Evolutionary conservation across 306 rosid species (phyloP).

Genomic region (apple (Malus domestica)): DNA sequence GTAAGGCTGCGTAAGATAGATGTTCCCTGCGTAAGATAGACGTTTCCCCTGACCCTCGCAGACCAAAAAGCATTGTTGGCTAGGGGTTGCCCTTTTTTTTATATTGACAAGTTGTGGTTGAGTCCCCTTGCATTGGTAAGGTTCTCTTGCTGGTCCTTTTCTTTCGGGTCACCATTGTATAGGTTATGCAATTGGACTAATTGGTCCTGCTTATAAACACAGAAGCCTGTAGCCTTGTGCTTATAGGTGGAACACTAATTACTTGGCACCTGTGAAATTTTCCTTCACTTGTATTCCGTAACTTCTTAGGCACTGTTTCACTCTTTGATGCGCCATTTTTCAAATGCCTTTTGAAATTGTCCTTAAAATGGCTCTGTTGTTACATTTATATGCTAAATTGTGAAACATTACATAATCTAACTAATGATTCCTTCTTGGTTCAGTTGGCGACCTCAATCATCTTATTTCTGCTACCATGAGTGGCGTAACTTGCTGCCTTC

Average conservation of each 20-base stretch:
- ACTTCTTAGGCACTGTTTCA: not conserved
- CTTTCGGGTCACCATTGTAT: not conserved
- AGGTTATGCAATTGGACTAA: not conserved
- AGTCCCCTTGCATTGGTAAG: not conserved
- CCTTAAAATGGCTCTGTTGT: not conserved
- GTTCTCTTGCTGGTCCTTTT: not conserved
- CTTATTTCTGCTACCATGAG: slow-evolving; percentile 70
- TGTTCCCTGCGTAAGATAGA: too few relatives aligned
- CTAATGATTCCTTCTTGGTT: not conserved
- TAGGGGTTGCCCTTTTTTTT: too few relatives aligned
- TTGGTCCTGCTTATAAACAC: not conserved
- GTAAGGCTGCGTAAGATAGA: too few relatives aligned
- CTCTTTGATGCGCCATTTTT: too few relatives aligned
- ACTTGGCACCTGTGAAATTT: not conserved
- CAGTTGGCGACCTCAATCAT: slow-evolving; percentile 66
- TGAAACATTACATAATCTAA: not conserved
- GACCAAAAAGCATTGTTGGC: too few relatives aligned
- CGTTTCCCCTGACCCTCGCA: too few relatives aligned
- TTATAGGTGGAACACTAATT: not conserved
- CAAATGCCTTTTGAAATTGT: not conserved
- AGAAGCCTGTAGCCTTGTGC: not conserved
- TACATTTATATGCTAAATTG: not conserved
- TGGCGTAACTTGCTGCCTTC: slow-evolving; percentile 64
- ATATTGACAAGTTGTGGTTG: not conserved
- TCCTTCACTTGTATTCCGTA: not conserved